A percentile compares a stretch with the other conserved stretches of the same genome.
Evolutionary conservation across 148 eudicot species (phyloP).

Genomic region (Euryodendron excelsum): DNA sequence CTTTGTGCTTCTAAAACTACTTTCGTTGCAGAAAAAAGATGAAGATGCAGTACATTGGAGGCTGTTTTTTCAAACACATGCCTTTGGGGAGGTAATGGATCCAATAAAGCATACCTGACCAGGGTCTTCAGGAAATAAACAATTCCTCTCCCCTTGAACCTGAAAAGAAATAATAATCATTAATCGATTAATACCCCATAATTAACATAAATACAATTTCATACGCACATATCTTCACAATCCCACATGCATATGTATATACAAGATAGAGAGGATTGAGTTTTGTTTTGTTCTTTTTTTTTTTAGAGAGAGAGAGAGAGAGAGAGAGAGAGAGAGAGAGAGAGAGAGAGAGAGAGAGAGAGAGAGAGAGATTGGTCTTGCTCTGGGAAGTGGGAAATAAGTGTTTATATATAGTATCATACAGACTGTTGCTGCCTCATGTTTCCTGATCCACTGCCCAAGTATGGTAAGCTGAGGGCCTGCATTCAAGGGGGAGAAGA

Average conservation of each 20-base stretch:
- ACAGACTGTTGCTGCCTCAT: constrained; percentile 56
- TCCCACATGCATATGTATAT: too few relatives aligned
- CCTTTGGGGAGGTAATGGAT: constrained; percentile 44
- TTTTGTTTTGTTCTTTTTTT: too few relatives aligned
- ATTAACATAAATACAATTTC: background rate
- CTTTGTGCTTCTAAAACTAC: constrained; percentile 3
- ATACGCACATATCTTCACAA: too few relatives aligned
- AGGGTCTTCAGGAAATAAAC: constrained; percentile 88
- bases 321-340: too few relatives aligned
- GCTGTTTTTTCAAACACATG: constrained; percentile 16
- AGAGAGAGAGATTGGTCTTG: background rate
- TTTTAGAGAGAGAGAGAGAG: too few relatives aligned
- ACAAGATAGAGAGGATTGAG: too few relatives aligned
- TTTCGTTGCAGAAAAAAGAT: constrained; percentile 9
- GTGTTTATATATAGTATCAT: constrained; percentile 23
- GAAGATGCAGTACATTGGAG: background rate
- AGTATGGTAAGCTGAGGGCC: constrained; percentile 91
- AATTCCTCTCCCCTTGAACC: constrained; percentile 67
- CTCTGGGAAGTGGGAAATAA: constrained; percentile 5
- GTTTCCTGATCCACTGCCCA: constrained; percentile 65
- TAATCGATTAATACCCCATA: background rate
- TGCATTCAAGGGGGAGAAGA: constrained; percentile 34
- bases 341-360: background rate
- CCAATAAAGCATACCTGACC: constrained; percentile 79
- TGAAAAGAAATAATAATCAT: constrained; percentile 16